Base-by-base conservation (phyloP, 805 yeast genomes). In the Ogataea pini region DNA sequence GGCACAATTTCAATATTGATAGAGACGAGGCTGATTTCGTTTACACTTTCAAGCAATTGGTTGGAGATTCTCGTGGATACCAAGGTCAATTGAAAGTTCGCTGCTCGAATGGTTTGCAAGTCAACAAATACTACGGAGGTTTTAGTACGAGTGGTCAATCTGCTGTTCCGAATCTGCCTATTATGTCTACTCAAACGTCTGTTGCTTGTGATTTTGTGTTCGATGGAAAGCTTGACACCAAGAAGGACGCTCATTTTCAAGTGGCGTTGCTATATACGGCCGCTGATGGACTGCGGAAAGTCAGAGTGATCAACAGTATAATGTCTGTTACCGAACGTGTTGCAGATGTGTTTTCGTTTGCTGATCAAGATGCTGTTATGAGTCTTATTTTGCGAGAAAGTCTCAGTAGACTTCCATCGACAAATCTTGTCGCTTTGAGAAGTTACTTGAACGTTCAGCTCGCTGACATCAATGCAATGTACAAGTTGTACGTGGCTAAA, bases 231-330 rank as follows among this genome's bases (percentile, higher is more conserved):
- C 71, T 89, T 28, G 79, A 83, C 49, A 73, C 86, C 1, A 80
- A 80, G 51, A 74, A 77, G 32, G 97, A 90, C 64, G 86, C 89
- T 18, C 94, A 89, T 64, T 89, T 92, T 72, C 99, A 94, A 68
- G 86, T 88, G 1, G 97, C 98, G 0, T 57, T 94, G 22, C 71
- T 94, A 47, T 92, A 90, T 64, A 91, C 97, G 0, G 86, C 89
- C 40, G 61, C 75, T 2, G 75, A 75, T 41, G 99, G 99, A 18
- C 68, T 75, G 7, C 73, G 97, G 55, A 85, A 88, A 58, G 92
- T 94, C 13, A 77, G 99, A 52, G 90, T 90, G n/a, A 78, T 87
- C 42, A 94, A 94, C 61, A 72, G 82, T 48, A 85, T 86, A n/a
- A 80, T 88, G 40, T 87, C 96, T 0, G 91, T 89, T 13, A 81